These are phyloP conservation scores for Fusarium sarcochroum DNA, from an alignment of 2,329 filamentous ascomycete species.

Conservation along the genomic window DNA sequence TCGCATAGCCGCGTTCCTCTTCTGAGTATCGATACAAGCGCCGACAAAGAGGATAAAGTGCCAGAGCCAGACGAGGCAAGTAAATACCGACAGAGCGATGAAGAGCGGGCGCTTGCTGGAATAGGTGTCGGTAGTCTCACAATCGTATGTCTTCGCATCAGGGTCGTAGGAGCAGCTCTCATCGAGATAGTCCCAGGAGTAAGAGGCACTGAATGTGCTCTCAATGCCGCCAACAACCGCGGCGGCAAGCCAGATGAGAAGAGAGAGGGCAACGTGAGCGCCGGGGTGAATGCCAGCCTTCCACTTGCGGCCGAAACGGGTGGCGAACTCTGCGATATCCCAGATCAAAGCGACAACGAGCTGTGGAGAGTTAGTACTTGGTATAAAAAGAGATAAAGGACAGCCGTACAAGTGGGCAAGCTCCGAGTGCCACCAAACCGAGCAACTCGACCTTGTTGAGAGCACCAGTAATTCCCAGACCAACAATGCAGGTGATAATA, in stretches of 20 bases:
- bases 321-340: constrained; percentile 57
- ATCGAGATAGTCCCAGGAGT: constrained; percentile 27
- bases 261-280: constrained; percentile 59
- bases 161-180: constrained; percentile 27
- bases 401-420: constrained; percentile 41
- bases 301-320: constrained; percentile 51
- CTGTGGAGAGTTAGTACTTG: constrained; percentile 44
- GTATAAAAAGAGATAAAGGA: neutral
- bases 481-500: constrained; percentile 48
- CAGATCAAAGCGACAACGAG: constrained; percentile 55
- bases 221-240: constrained; percentile 47
- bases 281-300: constrained; percentile 59
- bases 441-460: constrained; percentile 27
- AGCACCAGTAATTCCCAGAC: constrained; percentile 49
- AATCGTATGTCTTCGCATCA: constrained; percentile 8
- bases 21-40: constrained; percentile 57
- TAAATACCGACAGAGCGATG: constrained; percentile 43
- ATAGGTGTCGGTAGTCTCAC: constrained; percentile 8
- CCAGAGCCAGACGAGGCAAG: constrained; percentile 47
- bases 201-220: constrained; percentile 31
- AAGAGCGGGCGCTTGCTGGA: constrained; percentile 28
- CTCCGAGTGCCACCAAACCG: constrained; percentile 24
- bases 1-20: constrained; percentile 46
- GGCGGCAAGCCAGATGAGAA: constrained; percentile 59
- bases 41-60: constrained; percentile 58